A percentile compares a stretch with the other conserved stretches of the same genome.
These are phyloP conservation scores for Striga asiatica DNA, from an alignment of 257 asterid genomes.

Conservation along the genomic window DNA sequence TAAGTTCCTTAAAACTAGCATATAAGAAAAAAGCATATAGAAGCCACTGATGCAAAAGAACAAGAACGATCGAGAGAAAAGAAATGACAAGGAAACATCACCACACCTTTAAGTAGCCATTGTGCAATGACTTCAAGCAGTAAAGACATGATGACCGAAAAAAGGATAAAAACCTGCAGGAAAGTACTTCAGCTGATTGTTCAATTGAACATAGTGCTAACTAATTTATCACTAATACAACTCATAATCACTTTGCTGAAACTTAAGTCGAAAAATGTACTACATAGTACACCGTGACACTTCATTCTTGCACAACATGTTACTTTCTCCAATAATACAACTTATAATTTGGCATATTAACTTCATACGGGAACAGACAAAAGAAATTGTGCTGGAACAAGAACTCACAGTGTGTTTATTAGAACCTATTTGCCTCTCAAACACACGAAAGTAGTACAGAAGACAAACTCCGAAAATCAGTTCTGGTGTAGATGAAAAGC, in stretches of 20 bases:
- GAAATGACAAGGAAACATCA: not conserved
- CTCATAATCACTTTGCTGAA: no score
- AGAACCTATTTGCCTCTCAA: constrained; percentile 98
- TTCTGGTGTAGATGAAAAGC: constrained; percentile 92
- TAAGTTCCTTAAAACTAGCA: no score
- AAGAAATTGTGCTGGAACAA: constrained; percentile 13
- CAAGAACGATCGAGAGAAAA: not conserved
- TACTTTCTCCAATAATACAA: no score
- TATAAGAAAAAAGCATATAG: not conserved
- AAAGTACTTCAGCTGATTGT: not conserved
- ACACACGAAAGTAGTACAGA: constrained; percentile 90
- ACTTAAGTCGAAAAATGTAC: no score
- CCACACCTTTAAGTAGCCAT: constrained; percentile 63
- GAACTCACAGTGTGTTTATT: constrained; percentile 82
- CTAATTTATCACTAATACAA: no score
- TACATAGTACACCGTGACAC: no score
- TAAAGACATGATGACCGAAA: constrained; percentile 47
- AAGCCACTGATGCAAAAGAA: not conserved
- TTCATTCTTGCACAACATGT: no score
- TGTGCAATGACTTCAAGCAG: constrained; percentile 52
- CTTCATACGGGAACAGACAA: constrained; percentile 9
- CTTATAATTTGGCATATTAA: constrained; percentile 2
- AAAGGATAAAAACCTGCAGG: constrained; percentile 75
- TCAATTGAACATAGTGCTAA: not conserved
- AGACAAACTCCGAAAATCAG: constrained; percentile 78